phyloP scores from a whole-genome alignment of 31 red algal genomes.

The Endocladia muricata region DNA sequence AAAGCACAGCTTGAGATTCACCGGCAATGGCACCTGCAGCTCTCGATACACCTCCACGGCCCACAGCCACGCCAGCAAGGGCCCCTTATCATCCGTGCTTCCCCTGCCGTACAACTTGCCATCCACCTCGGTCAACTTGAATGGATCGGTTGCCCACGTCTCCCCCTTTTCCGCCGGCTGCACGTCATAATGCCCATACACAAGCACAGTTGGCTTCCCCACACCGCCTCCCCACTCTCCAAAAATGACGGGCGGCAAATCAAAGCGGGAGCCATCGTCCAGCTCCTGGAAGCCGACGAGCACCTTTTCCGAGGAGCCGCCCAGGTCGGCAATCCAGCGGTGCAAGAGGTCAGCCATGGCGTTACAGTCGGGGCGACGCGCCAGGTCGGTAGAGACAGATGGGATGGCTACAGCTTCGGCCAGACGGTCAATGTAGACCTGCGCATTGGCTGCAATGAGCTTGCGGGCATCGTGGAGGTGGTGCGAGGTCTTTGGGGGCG shows the following conservation, averaged over 20 bases:
- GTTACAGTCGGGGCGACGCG: conserved; percentile 31
- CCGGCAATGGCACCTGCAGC: conserved; percentile 30
- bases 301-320: conserved; percentile 48
- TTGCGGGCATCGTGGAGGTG: conserved; percentile 32
- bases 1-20: conserved; percentile 65
- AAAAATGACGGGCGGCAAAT: conserved; percentile 60
- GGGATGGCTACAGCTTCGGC: conserved; percentile 52
- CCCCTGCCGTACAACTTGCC: conserved; percentile 83
- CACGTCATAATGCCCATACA: conserved; percentile 95
- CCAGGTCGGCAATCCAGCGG: conserved; percentile 55
- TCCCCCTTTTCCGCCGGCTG: conserved; percentile 51
- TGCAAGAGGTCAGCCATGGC: conserved; percentile 53
- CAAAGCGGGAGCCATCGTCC: conserved; percentile 44
- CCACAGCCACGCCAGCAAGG: conserved; percentile 75
- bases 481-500: too few relatives aligned
- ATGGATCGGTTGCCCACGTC: conserved; percentile 75
- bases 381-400: conserved; percentile 62
- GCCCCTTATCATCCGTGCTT: conserved; percentile 87
- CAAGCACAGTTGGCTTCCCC: conserved; percentile 55
- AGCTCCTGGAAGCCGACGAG: conserved; percentile 68
- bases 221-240: conserved; percentile 11
- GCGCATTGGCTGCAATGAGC: conserved; percentile 31
- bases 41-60: conserved; percentile 59
- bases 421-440: conserved; percentile 42
- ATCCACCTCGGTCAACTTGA: conserved; percentile 48